Base-by-base conservation (phyloP, 306 rosid species). In the Prunus dulcis region DNA sequence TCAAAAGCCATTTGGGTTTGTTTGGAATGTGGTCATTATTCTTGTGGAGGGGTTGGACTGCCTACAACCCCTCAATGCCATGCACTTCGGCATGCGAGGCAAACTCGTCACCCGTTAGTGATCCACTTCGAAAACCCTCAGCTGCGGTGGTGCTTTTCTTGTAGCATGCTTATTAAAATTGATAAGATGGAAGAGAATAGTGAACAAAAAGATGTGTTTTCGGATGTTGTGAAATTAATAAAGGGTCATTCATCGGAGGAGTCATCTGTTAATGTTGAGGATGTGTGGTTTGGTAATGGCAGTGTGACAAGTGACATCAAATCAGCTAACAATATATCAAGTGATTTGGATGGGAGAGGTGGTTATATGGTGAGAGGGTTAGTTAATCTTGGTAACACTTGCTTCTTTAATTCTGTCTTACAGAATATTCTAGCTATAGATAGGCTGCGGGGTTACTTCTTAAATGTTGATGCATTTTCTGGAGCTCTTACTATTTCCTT, bases 301-400 rank as follows among this genome's bases (percentile, higher is more conserved):
- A 89, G 89, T 77, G 80, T 86, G 74, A 80, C 79, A 80, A 64
- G 80, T 23, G 93, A 87, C 78, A 83, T 82, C 46, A 90, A 89
- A 81, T 82, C 90, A 49, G 84, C 19, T 71, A 57, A 76, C 81
- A 72, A 23, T 18, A 38, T 55, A 50, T 28, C 80, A n/a, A 56
- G 72, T 62, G 83, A 82, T 80, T 87, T 82, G 18, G 73, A 83
- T 46, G 84, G 89, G 79, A 82, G 79, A 68, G 89, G 81, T 62
- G 87, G 85, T 81, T 91, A 89, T 80, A 80, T 84, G 7, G 96
- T 85, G 22, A 85, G 93, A 69, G 99, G 99, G 18, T 64, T 92
- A 88, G 69, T 81, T 78, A 96, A 96, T 87, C 93, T 96, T 61
- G 99, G 98, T 51, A 96, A 96, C 78, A 92, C 97, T 81, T 96